Conservation (phyloP, 768 basidiomycete species). For the Mycena leptocephala region DNA sequence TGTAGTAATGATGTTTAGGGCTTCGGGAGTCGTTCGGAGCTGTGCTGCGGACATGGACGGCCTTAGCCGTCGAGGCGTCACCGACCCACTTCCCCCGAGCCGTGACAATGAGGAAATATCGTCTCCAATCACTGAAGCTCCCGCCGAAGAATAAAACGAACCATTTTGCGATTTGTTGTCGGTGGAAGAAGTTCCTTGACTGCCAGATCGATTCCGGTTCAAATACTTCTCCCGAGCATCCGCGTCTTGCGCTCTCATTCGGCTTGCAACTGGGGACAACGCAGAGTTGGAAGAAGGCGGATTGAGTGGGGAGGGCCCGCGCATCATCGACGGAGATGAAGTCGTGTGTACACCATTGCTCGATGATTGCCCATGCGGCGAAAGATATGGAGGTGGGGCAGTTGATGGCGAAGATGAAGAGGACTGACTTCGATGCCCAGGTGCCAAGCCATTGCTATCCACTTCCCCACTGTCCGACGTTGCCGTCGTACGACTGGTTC, state of each 20-base stretch:
- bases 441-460: conserved; percentile 60
- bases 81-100: conserved; percentile 65
- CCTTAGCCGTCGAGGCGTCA: conserved; percentile 75
- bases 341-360: conserved; percentile 52
- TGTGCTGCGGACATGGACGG: conserved; percentile 88
- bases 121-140: conserved; percentile 70
- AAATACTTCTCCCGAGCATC: conserved; percentile 92
- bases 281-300: conserved; percentile 61
- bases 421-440: conserved; percentile 64
- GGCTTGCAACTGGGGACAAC: conserved; percentile 84
- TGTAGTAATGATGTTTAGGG: conserved; percentile 48
- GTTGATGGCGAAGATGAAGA: conserved; percentile 76
- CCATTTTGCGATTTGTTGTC: conserved; percentile 80
- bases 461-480: conserved; percentile 84
- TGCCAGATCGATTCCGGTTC: conserved; percentile 87
- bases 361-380: conserved; percentile 29
- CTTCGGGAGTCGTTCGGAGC: conserved; percentile 68
- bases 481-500: conserved; percentile 83
- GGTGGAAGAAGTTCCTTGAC: conserved; percentile 80
- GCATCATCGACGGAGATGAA: conserved; percentile 61
- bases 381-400: conserved; percentile 66
- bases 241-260: conserved; percentile 88
- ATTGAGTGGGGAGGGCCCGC: conserved; percentile 52
- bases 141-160: conserved; percentile 63
- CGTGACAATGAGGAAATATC: conserved; percentile 66